phyloP scores from a whole-genome alignment of 2,329 filamentous ascomycete species.

The Calonectria multiphialidica region DNA sequence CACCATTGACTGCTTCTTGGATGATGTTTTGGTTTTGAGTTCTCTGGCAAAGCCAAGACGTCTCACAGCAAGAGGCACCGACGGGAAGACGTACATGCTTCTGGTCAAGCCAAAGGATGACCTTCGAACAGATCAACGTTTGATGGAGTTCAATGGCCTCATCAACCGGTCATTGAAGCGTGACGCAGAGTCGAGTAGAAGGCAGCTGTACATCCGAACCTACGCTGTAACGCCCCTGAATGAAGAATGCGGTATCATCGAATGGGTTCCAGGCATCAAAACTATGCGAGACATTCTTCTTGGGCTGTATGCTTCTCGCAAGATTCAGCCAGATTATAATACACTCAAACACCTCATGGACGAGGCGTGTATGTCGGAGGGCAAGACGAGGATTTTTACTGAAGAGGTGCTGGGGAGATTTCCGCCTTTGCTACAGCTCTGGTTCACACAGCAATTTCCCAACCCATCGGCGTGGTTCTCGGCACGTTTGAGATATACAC shows the following conservation, averaged over 20 bases:
- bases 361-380: slow-evolving; percentile 67
- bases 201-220: slow-evolving; percentile 94
- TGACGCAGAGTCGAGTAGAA: slow-evolving; percentile 89
- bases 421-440: slow-evolving; percentile 87
- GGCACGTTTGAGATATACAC: slow-evolving; percentile 88
- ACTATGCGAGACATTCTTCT: slow-evolving; percentile 93
- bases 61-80: slow-evolving; percentile 87
- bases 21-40: slow-evolving; percentile 90
- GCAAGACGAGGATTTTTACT: slow-evolving; percentile 79
- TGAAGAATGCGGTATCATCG: slow-evolving; percentile 97
- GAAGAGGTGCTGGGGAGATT: slow-evolving; percentile 75
- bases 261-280: slow-evolving; percentile 98
- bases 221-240: slow-evolving; percentile 97
- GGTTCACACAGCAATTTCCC: slow-evolving; percentile 96
- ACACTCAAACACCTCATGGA: slow-evolving; percentile 74
- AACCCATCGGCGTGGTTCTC: slow-evolving; percentile 94
- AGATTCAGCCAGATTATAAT: slow-evolving; percentile 76
- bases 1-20: slow-evolving; percentile 83
- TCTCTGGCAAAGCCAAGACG: slow-evolving; percentile 94
- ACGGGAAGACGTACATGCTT: slow-evolving; percentile 89
- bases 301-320: slow-evolving; percentile 80
- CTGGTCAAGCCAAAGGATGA: slow-evolving; percentile 99
- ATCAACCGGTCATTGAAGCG: slow-evolving; percentile 95
- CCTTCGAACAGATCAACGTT: slow-evolving; percentile 93
- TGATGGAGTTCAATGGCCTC: slow-evolving; percentile 99